phyloP scores from a whole-genome alignment of 306 rosid species.

The Cicer arietinum region DNA sequence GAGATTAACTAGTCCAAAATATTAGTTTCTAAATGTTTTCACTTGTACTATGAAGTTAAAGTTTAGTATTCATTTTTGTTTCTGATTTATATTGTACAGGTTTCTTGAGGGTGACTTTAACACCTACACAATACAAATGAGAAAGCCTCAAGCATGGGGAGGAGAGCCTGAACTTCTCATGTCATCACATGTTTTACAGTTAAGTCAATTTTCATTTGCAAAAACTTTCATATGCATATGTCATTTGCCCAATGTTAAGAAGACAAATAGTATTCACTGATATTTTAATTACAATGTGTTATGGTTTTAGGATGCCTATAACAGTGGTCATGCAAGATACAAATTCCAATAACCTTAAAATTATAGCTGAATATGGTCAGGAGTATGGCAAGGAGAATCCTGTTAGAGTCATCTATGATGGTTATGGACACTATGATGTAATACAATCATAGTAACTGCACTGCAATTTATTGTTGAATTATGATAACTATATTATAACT shows the following conservation, averaged over 20 bases:
- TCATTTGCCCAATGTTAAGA: neutral
- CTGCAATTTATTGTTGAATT: too few relatives aligned
- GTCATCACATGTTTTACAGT: slow-evolving; percentile 82
- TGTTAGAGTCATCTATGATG: slow-evolving; percentile 69
- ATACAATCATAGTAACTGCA: neutral
- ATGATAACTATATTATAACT: too few relatives aligned
- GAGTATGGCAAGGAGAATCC: slow-evolving; percentile 79
- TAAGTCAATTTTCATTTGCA: slow-evolving; percentile 40
- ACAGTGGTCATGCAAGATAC: slow-evolving; percentile 70
- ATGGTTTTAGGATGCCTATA: slow-evolving; percentile 81
- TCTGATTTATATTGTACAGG: slow-evolving; percentile 44
- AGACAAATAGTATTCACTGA: neutral
- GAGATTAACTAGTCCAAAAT: neutral
- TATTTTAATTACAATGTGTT: slow-evolving; percentile 27
- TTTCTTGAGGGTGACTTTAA: slow-evolving; percentile 89
- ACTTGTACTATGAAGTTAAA: neutral
- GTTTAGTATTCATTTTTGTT: neutral
- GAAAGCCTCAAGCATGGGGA: slow-evolving; percentile 79
- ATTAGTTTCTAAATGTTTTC: neutral
- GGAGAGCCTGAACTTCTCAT: slow-evolving; percentile 94
- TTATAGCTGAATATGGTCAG: slow-evolving; percentile 82
- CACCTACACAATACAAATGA: slow-evolving; percentile 66
- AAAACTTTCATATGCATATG: neutral
- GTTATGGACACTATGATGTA: slow-evolving; percentile 83
- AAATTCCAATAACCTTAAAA: slow-evolving; percentile 50